Conservation (phyloP, 225 moss, liverwort and hornwort genomes). For the Lunularia cruciata region DNA sequence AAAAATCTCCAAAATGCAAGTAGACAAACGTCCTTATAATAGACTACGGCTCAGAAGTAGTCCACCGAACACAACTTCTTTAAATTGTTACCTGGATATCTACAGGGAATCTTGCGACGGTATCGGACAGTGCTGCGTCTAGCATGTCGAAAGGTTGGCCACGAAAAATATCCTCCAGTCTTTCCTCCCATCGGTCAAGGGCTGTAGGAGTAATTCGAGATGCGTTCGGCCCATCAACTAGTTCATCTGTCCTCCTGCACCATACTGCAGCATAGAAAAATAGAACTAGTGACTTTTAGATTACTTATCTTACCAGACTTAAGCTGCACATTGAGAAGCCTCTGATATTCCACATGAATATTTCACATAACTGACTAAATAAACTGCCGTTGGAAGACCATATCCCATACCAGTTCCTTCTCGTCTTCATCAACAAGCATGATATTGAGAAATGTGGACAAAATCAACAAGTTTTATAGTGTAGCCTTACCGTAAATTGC, state of each 20-base stretch:
- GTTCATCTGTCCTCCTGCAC: constrained; percentile 97
- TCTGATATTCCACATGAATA: too few species aligned
- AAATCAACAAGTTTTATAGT: too few species aligned
- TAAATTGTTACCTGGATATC: constrained; percentile 91
- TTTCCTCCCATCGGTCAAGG: constrained; percentile 91
- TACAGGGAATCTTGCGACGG: constrained; percentile 74
- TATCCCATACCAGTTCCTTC: too few species aligned
- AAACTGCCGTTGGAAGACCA: too few species aligned
- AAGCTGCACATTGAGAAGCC: too few species aligned
- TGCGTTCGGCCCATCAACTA: constrained; percentile 94
- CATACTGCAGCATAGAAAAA: constrained; percentile 54
- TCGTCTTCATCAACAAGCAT: too few species aligned
- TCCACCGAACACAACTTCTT: too few species aligned
- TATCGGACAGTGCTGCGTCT: constrained; percentile 89
- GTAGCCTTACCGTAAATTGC: constrained; percentile 94
- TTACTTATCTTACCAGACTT: too few species aligned
- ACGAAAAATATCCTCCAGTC: constrained; percentile 79
- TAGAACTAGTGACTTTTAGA: neutral
- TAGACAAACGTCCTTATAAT: too few species aligned
- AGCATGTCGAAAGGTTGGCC: constrained; percentile 98
- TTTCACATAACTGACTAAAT: too few species aligned
- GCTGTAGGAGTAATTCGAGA: constrained; percentile 87
- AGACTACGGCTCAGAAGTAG: neutral
- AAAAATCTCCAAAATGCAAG: too few species aligned
- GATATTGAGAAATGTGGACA: too few species aligned